Evolutionary conservation across 352 stramenopile genomes (phyloP), one percentile per base, ranked within the genome.

Genomic region (Phytophthora constricta): DNA sequence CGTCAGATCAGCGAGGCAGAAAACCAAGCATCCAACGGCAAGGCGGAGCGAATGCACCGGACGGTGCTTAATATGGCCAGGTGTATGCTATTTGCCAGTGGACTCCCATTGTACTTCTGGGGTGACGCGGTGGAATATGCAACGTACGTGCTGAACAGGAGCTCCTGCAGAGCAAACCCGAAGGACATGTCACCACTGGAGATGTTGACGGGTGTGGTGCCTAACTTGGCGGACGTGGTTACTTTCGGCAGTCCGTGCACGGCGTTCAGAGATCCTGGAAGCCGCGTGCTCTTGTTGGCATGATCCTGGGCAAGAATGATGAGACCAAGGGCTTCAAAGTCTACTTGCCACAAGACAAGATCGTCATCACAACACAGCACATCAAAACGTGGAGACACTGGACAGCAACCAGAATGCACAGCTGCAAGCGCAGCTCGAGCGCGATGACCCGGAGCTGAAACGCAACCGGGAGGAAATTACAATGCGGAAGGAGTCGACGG

Each of bases 81-180:
- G n/a, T n/a, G n/a, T n/a, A n/a, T n/a, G n/a, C n/a, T n/a, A n/a
- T n/a, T n/a, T n/a, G n/a, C n/a, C n/a, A n/a, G n/a, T n/a, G n/a
- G n/a, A n/a, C n/a, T n/a, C n/a, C n/a, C n/a, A n/a, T n/a, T n/a
- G n/a, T n/a, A n/a, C n/a, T n/a, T n/a, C n/a, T n/a, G n/a, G n/a
- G n/a, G n/a, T n/a, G n/a, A n/a, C n/a, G n/a, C n/a, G n/a, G n/a
- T n/a, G n/a, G 58, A 77, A 28, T 79, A 77, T 23, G 75, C 68
- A 0, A 34, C 41, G 1, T 77, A 76, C 42, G 39, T 83, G 1
- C 49, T 79, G 7, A 80, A 76, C 16, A 20, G 70, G 0, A 77
- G 59, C 50, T 55, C 67, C 3, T 77, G 62, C 4, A 58, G 50
- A 1, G 42, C 59, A 0, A 82, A 79, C 14, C 20, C 28, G 16